A percentile compares a stretch with the other conserved stretches of the same genome.
These are phyloP conservation scores for Russula emetica DNA, from an alignment of 768 basidiomycete genomes.

Conservation along the genomic window DNA sequence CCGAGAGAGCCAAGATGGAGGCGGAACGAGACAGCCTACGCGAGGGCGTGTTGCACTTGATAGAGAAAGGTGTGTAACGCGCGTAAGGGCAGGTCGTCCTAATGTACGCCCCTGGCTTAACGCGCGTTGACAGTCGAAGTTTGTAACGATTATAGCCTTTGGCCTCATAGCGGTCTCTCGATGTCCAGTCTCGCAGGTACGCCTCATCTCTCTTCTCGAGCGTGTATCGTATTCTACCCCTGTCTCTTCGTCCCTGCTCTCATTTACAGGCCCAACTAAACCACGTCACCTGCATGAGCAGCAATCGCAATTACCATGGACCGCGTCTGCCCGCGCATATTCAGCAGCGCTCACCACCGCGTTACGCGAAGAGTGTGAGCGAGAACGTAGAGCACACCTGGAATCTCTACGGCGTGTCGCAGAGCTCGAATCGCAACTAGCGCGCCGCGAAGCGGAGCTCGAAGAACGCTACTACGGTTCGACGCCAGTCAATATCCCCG, in stretches of 20 bases:
- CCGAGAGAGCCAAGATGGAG: slow-evolving; percentile 37
- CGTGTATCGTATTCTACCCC: neutral
- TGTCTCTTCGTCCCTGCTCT: neutral
- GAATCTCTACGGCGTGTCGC: slow-evolving; percentile 42
- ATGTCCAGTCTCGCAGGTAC: slow-evolving; percentile 11
- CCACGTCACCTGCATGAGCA: slow-evolving; percentile 5
- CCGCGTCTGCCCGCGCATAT: slow-evolving; percentile 36
- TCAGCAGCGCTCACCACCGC: slow-evolving; percentile 43
- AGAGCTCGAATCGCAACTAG: slow-evolving; percentile 49
- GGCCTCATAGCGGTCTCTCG: slow-evolving; percentile 25
- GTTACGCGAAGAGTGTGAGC: slow-evolving; percentile 42
- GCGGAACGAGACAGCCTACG: slow-evolving; percentile 50
- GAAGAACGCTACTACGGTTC: slow-evolving; percentile 32
- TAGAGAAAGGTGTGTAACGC: slow-evolving; percentile 53
- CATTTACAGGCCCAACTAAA: slow-evolving; percentile 8
- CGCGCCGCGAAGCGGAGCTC: slow-evolving; percentile 54
- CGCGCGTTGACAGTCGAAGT: slow-evolving; percentile 23
- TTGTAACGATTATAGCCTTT: slow-evolving; percentile 26
- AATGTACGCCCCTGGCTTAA: neutral
- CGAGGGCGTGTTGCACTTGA: slow-evolving; percentile 48
- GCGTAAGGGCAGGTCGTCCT: neutral
- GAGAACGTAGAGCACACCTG: slow-evolving; percentile 41
- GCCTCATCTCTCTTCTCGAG: neutral
- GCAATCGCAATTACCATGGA: slow-evolving; percentile 30
- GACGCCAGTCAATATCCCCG: neutral